Evolutionary conservation across 2,329 filamentous ascomycete species (phyloP).

Genomic region (Fusarium sp.): DNA sequence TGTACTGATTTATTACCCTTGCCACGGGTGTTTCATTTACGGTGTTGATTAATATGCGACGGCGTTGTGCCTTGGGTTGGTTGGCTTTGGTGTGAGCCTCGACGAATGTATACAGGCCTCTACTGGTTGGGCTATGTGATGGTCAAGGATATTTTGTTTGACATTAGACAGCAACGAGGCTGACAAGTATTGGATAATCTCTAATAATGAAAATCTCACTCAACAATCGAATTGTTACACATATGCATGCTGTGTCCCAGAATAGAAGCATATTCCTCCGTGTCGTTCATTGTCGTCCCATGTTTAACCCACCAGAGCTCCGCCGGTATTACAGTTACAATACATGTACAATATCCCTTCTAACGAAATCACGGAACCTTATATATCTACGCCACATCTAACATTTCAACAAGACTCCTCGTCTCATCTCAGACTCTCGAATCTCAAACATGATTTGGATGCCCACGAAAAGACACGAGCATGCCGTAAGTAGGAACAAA

Average conservation of each 20-base stretch:
- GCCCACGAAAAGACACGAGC: constrained; percentile 82
- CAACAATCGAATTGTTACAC: not conserved
- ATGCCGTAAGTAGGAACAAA: constrained; percentile 79
- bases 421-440: constrained; percentile 83
- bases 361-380: not conserved
- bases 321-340: constrained; percentile 25
- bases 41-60: not conserved
- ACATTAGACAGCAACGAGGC: not conserved
- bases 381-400: constrained; percentile 51
- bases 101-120: not conserved
- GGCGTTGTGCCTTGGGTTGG: constrained; percentile 15
- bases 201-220: not conserved
- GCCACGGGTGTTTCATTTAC: not conserved
- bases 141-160: constrained; percentile 21
- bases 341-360: constrained; percentile 26
- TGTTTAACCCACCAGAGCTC: not conserved
- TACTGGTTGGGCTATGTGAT: constrained; percentile 4
- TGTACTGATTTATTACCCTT: constrained; percentile 22
- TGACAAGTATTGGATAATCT: constrained; percentile 4
- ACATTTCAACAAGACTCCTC: constrained; percentile 86
- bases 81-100: not conserved
- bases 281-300: constrained; percentile 18
- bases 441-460: constrained; percentile 98
- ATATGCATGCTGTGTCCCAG: not conserved
- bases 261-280: not conserved